Base-by-base conservation (phyloP, 768 basidiomycete species). In the Chiua virens region DNA sequence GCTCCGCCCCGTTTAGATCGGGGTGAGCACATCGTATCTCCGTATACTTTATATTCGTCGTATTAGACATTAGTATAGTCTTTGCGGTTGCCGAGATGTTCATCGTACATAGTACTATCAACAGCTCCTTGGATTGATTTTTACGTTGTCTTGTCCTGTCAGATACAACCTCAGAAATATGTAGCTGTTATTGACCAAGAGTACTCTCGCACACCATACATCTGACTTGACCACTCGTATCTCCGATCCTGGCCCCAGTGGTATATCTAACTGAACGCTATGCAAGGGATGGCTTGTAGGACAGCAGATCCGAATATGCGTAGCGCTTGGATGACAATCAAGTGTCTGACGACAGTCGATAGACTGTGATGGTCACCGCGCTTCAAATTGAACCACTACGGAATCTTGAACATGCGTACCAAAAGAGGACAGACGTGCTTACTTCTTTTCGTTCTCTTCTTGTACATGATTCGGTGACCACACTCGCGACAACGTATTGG, bases 401-500 rank as follows among this genome's bases (percentile, higher is more conserved):
- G 18, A 23, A 41, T 9, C 18, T 5, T 59, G 49, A 55, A 42
- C 36, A 38, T 23, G 21, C 30, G 45, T 11, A 20, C 14, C 30
- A 6, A 25, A 2, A 37, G 15, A 20, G n/a, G 18, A 17, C 15
- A 22, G 18, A 8, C 6, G 46, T 18, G 75, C 93, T 67, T 61
- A 98, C 96, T 95, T 78, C 92, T 78, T 65, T 81, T 90, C 21
- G 94, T 96, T 62, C 96, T 77, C 71, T 95, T 97, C 74, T 98
- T 98, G 73, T 97, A 98, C 92, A 98, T 94, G 68, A 98, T 96
- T 46, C 96, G 85, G 71, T 98, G 96, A 4, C 96, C 96, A 64
- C 96, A 98, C 66, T 98, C 93, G 59, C 89, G 80, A 73, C 96
- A 98, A 50, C 96, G 87, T 57, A 98, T 95, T 38, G 92, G 92